A percentile compares a stretch with the other conserved stretches of the same genome.
Evolutionary conservation across 805 yeast genomes (phyloP).

Genomic region (Pichia paraexigua): DNA sequence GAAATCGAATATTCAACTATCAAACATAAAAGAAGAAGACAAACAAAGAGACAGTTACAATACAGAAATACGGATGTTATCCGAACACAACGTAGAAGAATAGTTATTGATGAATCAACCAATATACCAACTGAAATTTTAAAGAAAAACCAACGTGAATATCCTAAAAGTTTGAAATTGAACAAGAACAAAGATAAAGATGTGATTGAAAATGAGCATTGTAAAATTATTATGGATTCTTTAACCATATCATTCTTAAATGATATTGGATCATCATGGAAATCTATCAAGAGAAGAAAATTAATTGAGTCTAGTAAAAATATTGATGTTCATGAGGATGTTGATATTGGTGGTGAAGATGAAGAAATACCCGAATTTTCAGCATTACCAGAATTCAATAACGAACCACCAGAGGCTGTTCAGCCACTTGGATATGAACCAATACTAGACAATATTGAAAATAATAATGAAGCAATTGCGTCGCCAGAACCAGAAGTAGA

Average conservation of each 20-base stretch:
- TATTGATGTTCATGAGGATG: not conserved
- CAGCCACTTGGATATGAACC: not conserved
- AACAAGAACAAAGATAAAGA: not conserved
- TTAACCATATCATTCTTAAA: conserved; percentile 8
- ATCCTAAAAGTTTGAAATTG: conserved; percentile 14
- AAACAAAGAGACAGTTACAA: conserved; percentile 20
- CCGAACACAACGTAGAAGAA: conserved; percentile 38
- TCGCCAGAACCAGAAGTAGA: not conserved
- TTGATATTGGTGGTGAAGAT: not conserved
- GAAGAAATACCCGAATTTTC: not conserved
- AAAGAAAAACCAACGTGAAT: conserved; percentile 24
- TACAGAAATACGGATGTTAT: conserved; percentile 35
- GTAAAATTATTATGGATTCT: conserved; percentile 1
- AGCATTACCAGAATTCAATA: not conserved
- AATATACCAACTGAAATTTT: conserved; percentile 37
- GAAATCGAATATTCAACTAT: not conserved
- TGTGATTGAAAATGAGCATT: not conserved
- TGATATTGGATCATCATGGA: conserved; percentile 13
- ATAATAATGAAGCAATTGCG: not conserved
- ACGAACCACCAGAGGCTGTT: not conserved
- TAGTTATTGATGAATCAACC: conserved; percentile 37
- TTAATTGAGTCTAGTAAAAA: not conserved
- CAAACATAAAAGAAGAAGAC: not conserved
- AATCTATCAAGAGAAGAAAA: conserved; percentile 12
- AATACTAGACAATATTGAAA: not conserved